Conservation (phyloP, 257 asterid species). For the Phtheirospermum japonicum region DNA sequence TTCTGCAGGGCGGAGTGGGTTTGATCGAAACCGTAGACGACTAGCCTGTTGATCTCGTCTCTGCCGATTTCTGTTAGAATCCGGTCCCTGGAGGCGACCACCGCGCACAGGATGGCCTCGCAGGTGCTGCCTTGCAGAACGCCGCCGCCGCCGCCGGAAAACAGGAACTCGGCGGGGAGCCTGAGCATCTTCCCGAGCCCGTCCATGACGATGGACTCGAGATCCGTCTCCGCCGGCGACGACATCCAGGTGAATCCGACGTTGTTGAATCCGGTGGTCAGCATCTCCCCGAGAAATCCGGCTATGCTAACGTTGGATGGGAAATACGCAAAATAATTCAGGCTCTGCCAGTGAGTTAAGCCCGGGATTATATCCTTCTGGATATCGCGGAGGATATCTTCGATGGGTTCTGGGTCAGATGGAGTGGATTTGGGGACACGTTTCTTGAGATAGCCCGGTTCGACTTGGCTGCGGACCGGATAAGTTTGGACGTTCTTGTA, state of each 20-base stretch:
- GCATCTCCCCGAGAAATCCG: slow-evolving; percentile 70
- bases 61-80: too few species aligned
- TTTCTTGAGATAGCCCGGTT: slow-evolving; percentile 61
- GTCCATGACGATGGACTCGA: too few species aligned
- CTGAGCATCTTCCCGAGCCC: too few species aligned
- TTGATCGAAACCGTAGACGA: slow-evolving; percentile 70
- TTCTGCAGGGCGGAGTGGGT: slow-evolving; percentile 66
- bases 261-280: slow-evolving; percentile 64
- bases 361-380: slow-evolving; percentile 69
- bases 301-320: slow-evolving; percentile 69
- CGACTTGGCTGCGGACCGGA: slow-evolving; percentile 72
- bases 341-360: slow-evolving; percentile 77
- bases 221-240: too few species aligned
- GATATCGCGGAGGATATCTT: slow-evolving; percentile 49
- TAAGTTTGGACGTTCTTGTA: slow-evolving; percentile 62
- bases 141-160: too few species aligned
- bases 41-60: slow-evolving; percentile 61
- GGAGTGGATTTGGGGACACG: slow-evolving; percentile 62
- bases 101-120: too few species aligned
- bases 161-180: too few species aligned
- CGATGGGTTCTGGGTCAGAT: slow-evolving; percentile 49
- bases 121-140: too few species aligned
- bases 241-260: slow-evolving; percentile 75
- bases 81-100: too few species aligned
- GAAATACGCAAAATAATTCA: slow-evolving; percentile 63